phyloP scores from a whole-genome alignment of 2,329 filamentous ascomycete species.

The Arthrobotrys conoides region DNA sequence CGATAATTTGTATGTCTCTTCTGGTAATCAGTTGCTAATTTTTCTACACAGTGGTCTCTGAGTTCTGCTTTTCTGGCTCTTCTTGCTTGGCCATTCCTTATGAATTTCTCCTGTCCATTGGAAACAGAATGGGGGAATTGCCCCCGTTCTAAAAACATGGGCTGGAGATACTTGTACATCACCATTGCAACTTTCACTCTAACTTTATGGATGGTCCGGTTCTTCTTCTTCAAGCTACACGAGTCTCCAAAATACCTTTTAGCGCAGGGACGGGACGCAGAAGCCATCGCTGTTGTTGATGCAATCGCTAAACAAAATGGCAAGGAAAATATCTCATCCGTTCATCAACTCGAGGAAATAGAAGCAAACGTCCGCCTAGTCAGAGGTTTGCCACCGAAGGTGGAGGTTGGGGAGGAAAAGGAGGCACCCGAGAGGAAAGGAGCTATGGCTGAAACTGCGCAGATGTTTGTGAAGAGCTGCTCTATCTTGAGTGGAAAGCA shows the following conservation, averaged over 20 bases:
- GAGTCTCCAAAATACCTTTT: slow-evolving; percentile 71
- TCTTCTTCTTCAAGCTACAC: slow-evolving; percentile 69
- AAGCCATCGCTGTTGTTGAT: slow-evolving; percentile 70
- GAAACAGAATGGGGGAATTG: slow-evolving; percentile 66
- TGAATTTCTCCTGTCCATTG: slow-evolving; percentile 68
- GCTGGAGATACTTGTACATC: slow-evolving; percentile 70
- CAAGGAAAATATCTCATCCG: slow-evolving; percentile 51
- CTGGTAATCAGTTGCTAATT: background rate
- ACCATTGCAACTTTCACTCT: slow-evolving; percentile 69
- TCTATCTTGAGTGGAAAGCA: slow-evolving; percentile 67
- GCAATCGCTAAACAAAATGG: slow-evolving; percentile 67
- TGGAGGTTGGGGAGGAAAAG: slow-evolving; percentile 73
- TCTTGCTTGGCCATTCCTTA: slow-evolving; percentile 70
- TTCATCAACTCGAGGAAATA: slow-evolving; percentile 50
- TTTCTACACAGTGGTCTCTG: slow-evolving; percentile 80
- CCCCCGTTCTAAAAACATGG: slow-evolving; percentile 69
- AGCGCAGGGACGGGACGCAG: slow-evolving; percentile 68
- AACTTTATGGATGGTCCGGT: slow-evolving; percentile 68
- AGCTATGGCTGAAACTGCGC: slow-evolving; percentile 16
- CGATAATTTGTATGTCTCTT: background rate
- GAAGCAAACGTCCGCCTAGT: slow-evolving; percentile 66
- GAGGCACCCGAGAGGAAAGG: slow-evolving; percentile 32
- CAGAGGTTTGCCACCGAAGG: slow-evolving; percentile 71
- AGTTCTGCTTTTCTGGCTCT: slow-evolving; percentile 81
- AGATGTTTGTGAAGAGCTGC: slow-evolving; percentile 47